phyloP scores from a whole-genome alignment of 2,329 filamentous ascomycete genomes.

The Beauveria scarabaeidicola region DNA sequence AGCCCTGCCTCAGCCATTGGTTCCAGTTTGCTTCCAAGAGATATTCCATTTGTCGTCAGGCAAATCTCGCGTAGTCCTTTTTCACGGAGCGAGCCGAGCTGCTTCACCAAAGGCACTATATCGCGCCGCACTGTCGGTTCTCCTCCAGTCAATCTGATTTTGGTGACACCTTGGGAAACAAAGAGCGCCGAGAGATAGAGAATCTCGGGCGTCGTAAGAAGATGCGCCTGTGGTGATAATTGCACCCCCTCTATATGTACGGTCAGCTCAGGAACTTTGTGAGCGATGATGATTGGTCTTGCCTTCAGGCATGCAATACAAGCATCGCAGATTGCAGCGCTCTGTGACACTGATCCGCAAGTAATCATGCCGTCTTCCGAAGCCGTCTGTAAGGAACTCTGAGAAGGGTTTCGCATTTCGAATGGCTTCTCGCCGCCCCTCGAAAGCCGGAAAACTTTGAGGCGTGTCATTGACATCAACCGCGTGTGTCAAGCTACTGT shows the following conservation, averaged over 20 bases:
- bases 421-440: no score
- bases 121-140: constrained; percentile 91
- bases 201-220: constrained; percentile 93
- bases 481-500: no score
- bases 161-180: constrained; percentile 87
- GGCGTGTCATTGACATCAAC: no score
- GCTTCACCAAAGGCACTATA: constrained; percentile 82
- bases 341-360: constrained; percentile 94
- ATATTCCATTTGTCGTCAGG: constrained; percentile 92
- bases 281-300: no score
- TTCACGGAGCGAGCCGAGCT: constrained; percentile 68
- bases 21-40: constrained; percentile 82
- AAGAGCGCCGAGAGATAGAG: constrained; percentile 85
- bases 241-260: constrained; percentile 87
- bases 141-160: constrained; percentile 89
- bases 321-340: constrained; percentile 87
- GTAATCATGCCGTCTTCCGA: constrained; percentile 87
- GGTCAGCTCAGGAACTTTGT: no score
- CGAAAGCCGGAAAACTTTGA: no score
- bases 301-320: constrained; percentile 99
- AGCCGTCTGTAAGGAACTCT: constrained; percentile 85
- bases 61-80: constrained; percentile 80
- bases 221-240: constrained; percentile 67
- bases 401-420: constrained; percentile 70
- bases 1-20: constrained; percentile 86